Conservation (phyloP, 2,329 filamentous ascomycete genomes). For the Venturia carpophila region DNA sequence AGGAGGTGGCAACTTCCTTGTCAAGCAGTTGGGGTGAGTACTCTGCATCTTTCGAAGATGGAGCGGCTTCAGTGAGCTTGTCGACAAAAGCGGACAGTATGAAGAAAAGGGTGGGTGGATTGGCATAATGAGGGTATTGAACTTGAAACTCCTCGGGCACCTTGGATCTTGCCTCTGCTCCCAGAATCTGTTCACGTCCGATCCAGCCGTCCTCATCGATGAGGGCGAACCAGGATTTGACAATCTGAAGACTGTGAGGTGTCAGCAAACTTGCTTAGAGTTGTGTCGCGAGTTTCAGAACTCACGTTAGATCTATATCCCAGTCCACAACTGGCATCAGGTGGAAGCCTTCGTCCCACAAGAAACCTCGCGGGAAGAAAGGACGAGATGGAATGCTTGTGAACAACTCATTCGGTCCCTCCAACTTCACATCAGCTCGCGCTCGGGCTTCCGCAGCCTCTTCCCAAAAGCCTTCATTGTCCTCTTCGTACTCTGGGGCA, state of each 20-base stretch:
- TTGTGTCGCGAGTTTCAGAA: slow-evolving; percentile 21
- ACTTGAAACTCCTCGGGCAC: slow-evolving; percentile 83
- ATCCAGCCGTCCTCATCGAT: slow-evolving; percentile 98
- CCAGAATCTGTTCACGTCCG: slow-evolving; percentile 85
- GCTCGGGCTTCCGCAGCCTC: slow-evolving; percentile 71
- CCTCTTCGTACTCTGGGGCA: slow-evolving; percentile 83
- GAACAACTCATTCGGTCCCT: slow-evolving; percentile 79
- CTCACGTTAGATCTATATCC: slow-evolving; percentile 70
- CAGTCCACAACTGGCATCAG: slow-evolving; percentile 81
- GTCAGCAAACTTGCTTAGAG: slow-evolving; percentile 25
- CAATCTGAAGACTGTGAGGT: slow-evolving; percentile 53
- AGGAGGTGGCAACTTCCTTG: slow-evolving; percentile 57
- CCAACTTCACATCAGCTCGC: slow-evolving; percentile 57
- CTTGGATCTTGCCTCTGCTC: slow-evolving; percentile 79
- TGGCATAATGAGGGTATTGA: slow-evolving; percentile 93
- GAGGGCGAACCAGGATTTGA: slow-evolving; percentile 86
- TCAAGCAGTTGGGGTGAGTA: slow-evolving; percentile 49
- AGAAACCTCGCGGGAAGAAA: slow-evolving; percentile 88
- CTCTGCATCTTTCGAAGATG: slow-evolving; percentile 26
- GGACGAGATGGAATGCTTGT: slow-evolving; percentile 82
- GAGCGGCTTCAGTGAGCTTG: slow-evolving; percentile 47
- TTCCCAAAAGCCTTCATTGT: slow-evolving; percentile 88
- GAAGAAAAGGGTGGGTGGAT: slow-evolving; percentile 88
- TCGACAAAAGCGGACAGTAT: slow-evolving; percentile 74
- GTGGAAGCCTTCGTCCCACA: slow-evolving; percentile 98